These are phyloP conservation scores for Nicotiana tabacum DNA, from an alignment of 257 asterid genomes.

Conservation along the genomic window DNA sequence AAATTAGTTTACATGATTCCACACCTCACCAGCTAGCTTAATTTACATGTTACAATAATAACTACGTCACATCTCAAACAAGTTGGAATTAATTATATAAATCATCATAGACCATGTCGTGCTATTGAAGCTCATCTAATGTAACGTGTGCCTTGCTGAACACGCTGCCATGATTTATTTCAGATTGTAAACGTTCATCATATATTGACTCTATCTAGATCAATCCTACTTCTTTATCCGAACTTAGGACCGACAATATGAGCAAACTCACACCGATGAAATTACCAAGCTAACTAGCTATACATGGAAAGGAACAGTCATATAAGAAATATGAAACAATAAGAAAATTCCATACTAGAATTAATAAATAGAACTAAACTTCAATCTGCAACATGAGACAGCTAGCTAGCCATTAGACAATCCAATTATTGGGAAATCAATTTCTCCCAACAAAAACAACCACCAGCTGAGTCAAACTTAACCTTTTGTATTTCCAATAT, in stretches of 20 bases:
- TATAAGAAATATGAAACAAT: not conserved
- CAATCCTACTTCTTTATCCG: no score
- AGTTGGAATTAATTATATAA: no score
- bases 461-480: not conserved
- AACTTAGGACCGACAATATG: not conserved
- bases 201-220: no score
- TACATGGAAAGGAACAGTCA: not conserved
- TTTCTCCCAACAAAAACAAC: not conserved
- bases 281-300: not conserved
- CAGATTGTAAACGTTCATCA: not conserved
- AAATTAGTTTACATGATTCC: not conserved
- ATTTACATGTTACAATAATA: no score
- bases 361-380: not conserved
- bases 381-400: not conserved
- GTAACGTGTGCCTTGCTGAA: no score
- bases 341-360: not conserved
- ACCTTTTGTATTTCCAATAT: not conserved
- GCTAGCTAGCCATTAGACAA: not conserved
- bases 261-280: not conserved
- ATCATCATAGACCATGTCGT: not conserved
- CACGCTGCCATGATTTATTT: not conserved
- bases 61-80: not conserved
- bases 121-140: not conserved
- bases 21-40: not conserved
- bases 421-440: not conserved